Evolutionary conservation across 371 early-diverging fungal species (phyloP).

Genomic region (Apophysomyces variabilis): DNA sequence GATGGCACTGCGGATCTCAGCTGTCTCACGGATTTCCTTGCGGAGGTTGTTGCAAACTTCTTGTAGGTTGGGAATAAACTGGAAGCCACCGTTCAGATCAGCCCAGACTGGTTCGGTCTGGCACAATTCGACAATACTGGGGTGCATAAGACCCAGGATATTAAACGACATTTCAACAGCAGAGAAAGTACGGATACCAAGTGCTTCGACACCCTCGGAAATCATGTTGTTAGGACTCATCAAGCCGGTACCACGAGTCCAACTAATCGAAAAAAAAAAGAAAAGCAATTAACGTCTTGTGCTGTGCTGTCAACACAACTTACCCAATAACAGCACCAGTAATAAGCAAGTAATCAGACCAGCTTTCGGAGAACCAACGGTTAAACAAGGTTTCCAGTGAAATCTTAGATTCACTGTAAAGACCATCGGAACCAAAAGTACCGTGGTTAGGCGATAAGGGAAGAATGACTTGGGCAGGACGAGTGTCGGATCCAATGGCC

Average conservation of each 20-base stretch:
- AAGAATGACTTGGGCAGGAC: slow-evolving; percentile 90
- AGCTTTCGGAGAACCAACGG: slow-evolving; percentile 93
- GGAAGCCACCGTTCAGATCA: slow-evolving; percentile 93
- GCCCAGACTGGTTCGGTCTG: slow-evolving; percentile 91
- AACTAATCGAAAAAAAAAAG: slow-evolving; percentile 37
- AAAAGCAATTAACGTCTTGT: neutral
- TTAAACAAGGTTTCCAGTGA: slow-evolving; percentile 90
- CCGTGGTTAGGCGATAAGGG: slow-evolving; percentile 98
- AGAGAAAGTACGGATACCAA: slow-evolving; percentile 94
- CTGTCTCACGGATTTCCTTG: slow-evolving; percentile 76
- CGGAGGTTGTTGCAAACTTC: slow-evolving; percentile 78
- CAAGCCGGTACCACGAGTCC: slow-evolving; percentile 97
- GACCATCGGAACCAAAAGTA: slow-evolving; percentile 92
- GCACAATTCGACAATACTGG: slow-evolving; percentile 77
- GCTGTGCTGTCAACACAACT: slow-evolving; percentile 8
- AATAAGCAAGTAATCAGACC: slow-evolving; percentile 88
- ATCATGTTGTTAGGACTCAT: slow-evolving; percentile 94
- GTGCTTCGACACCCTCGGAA: slow-evolving; percentile 88
- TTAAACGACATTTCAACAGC: slow-evolving; percentile 95
- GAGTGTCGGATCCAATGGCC: slow-evolving; percentile 75
- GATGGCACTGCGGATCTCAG: slow-evolving; percentile 89
- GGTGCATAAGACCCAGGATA: slow-evolving; percentile 91
- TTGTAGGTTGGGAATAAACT: slow-evolving; percentile 81
- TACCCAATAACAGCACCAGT: slow-evolving; percentile 93
- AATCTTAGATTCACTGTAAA: slow-evolving; percentile 95